Percentiles rank a stretch among this genome's conserved stretches.
These are phyloP conservation scores for Calonectria pseudoreteaudii DNA, from an alignment of 2,329 filamentous ascomycete genomes.

Conservation along the genomic window DNA sequence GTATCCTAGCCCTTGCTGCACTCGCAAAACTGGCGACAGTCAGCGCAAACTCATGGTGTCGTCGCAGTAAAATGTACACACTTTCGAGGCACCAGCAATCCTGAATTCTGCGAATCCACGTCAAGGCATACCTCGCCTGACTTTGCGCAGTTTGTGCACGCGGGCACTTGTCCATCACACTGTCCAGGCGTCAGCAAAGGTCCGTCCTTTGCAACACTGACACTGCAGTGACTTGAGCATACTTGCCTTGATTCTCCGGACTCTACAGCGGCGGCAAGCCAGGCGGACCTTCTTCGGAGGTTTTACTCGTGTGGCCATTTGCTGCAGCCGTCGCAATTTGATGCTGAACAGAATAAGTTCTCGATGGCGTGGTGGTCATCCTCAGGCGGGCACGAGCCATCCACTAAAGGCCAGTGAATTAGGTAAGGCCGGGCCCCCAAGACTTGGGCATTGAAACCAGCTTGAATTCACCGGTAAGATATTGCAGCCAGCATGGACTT, in stretches of 20 bases:
- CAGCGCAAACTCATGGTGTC: background rate
- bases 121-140: slow-evolving; percentile 50
- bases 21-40: slow-evolving; percentile 15
- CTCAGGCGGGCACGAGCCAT: background rate
- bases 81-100: slow-evolving; percentile 50
- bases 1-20: slow-evolving; percentile 24
- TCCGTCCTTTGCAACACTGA: background rate
- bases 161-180: slow-evolving; percentile 53
- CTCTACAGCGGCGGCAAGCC: slow-evolving; percentile 51
- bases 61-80: slow-evolving; percentile 17
- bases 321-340: background rate
- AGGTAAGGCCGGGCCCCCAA: background rate
- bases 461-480: background rate
- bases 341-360: background rate
- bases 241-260: slow-evolving; percentile 50
- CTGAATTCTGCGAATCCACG: slow-evolving; percentile 51
- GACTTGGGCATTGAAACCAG: background rate
- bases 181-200: slow-evolving; percentile 19
- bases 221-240: background rate
- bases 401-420: background rate
- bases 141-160: slow-evolving; percentile 52
- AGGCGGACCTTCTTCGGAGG: slow-evolving; percentile 51
- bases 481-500: background rate
- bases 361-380: background rate
- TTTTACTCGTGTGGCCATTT: slow-evolving; percentile 21